Evolutionary conservation across 2,329 filamentous ascomycete genomes (phyloP), one percentile per base, ranked within the genome.

Genomic region (Talaromyces marneffei): DNA sequence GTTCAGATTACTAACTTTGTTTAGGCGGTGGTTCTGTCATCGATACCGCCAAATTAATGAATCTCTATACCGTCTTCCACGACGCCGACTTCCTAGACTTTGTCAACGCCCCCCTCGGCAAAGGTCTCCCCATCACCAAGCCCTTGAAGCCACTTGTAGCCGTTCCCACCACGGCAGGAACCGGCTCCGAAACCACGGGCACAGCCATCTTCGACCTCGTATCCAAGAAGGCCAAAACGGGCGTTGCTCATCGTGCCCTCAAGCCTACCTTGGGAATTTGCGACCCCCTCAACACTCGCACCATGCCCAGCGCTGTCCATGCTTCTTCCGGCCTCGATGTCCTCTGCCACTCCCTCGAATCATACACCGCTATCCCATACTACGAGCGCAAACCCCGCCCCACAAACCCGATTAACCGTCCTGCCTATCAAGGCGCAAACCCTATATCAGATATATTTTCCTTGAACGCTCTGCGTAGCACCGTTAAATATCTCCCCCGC

Each of bases 41-140:
- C 67, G 94, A 99, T 77, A 99, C 94, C 0, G 93, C 94, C 59
- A 99, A 99, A 77, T 83, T 99, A 61, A 97, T 99, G 92, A 99
- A 99, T 72, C 83, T 99, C 0, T 97, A 97, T 78, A 90, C 88
- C 0, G 87, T 86, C 65, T 97, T 92, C 72, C 92, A 92, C 0
- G 89, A 97, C 7, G 93, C 93, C 35, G 90, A 94, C 68, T 97
- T 99, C 72, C 82, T 97, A 37, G 93, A 99, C 80, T 99, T 99
- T 69, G 94, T 99, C 75, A 97, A 97, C 71, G 93, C 93, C 0
- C 94, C 94, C 0, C 79, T 97, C 0, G 94, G 94, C 62, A 91
- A 89, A 65, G 94, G 94, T 3, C 77, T 85, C 25, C 90, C 91
- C 0, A 88, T 95, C 63, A 85, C 85, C 31, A 85, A 83, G 61